phyloP scores from a whole-genome alignment of 768 basidiomycete species.

The Amanita fuliginea region DNA sequence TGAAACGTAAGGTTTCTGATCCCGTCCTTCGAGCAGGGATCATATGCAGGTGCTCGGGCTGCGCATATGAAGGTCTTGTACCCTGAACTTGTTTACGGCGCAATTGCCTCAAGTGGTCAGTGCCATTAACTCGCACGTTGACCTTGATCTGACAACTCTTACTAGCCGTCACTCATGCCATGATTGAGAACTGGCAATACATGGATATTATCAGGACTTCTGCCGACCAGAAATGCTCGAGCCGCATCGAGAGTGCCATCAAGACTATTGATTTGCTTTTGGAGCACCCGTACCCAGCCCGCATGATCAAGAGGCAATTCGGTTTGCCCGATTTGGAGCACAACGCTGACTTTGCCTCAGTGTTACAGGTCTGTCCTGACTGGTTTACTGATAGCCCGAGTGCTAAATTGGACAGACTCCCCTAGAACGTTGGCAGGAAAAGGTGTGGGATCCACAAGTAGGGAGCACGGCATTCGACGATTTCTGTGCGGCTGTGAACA shows the following conservation, averaged over 20 bases:
- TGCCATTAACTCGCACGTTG: slow-evolving; percentile 1
- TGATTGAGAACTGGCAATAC: slow-evolving; percentile 78
- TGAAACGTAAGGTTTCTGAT: background rate
- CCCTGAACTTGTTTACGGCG: slow-evolving; percentile 78
- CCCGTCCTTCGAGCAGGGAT: slow-evolving; percentile 37
- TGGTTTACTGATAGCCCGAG: background rate
- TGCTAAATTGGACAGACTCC: slow-evolving; percentile 33
- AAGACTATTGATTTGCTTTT: slow-evolving; percentile 56
- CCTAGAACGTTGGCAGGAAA: slow-evolving; percentile 68
- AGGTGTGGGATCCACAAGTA: slow-evolving; percentile 77
- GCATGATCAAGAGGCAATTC: slow-evolving; percentile 60
- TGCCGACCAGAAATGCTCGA: slow-evolving; percentile 53
- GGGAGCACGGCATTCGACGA: slow-evolving; percentile 53
- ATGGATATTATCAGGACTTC: slow-evolving; percentile 70
- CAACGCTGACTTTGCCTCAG: slow-evolving; percentile 72
- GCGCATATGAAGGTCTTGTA: slow-evolving; percentile 87
- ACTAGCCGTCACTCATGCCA: slow-evolving; percentile 76
- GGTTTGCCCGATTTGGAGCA: slow-evolving; percentile 58
- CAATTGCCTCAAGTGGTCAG: slow-evolving; percentile 79
- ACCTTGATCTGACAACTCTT: background rate
- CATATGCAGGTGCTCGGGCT: slow-evolving; percentile 87
- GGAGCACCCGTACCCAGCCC: slow-evolving; percentile 30
- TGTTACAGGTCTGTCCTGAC: slow-evolving; percentile 37
- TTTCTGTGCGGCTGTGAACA: slow-evolving; percentile 49
- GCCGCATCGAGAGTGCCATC: slow-evolving; percentile 46